phyloP scores from a whole-genome alignment of 176 grass and related monocot genomes.

The Raddia distichophylla region DNA sequence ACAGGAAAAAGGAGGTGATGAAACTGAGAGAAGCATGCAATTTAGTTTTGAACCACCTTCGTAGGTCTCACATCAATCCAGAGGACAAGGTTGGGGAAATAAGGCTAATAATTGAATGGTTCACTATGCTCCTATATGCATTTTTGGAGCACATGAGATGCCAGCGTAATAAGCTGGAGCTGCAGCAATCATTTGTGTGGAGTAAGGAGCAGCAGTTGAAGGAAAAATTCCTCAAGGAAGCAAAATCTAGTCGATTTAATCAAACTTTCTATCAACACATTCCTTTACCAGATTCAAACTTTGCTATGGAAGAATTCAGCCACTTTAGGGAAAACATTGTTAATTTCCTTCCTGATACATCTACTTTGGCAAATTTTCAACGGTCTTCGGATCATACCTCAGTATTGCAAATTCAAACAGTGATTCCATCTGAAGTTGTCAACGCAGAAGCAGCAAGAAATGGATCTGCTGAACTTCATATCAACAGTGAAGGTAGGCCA shows the following conservation, averaged over 20 bases:
- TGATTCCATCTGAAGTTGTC: conserved; percentile 40
- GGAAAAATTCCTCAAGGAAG: conserved; percentile 54
- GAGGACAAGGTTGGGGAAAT: conserved; percentile 42
- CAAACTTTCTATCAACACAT: conserved; percentile 70
- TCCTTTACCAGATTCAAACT: conserved; percentile 63
- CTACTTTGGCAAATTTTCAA: conserved; percentile 21
- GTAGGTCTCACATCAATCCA: conserved; percentile 31
- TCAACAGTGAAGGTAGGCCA: conserved; percentile 23
- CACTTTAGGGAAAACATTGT: conserved; percentile 38
- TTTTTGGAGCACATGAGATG: conserved; percentile 63
- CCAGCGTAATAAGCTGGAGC: conserved; percentile 61
- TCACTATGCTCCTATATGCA: conserved; percentile 52
- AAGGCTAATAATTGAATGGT: conserved; percentile 57
- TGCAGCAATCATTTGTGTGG: conserved; percentile 52
- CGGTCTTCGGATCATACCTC: conserved; percentile 33
- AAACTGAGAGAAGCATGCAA: conserved; percentile 48
- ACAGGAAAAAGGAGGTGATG: conserved; percentile 51
- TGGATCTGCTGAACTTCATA: conserved; percentile 33
- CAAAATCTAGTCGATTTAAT: conserved; percentile 65
- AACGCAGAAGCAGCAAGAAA: conserved; percentile 28
- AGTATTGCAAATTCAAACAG: conserved; percentile 42
- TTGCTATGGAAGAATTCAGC: conserved; percentile 67
- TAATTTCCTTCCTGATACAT: conserved; percentile 34
- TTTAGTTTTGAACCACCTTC: conserved; percentile 55
- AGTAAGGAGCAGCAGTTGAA: conserved; percentile 66